Percentiles rank a stretch among this genome's conserved stretches.
These are phyloP conservation scores for Corylus heterophylla DNA, from an alignment of 306 rosid species.

Conservation along the genomic window DNA sequence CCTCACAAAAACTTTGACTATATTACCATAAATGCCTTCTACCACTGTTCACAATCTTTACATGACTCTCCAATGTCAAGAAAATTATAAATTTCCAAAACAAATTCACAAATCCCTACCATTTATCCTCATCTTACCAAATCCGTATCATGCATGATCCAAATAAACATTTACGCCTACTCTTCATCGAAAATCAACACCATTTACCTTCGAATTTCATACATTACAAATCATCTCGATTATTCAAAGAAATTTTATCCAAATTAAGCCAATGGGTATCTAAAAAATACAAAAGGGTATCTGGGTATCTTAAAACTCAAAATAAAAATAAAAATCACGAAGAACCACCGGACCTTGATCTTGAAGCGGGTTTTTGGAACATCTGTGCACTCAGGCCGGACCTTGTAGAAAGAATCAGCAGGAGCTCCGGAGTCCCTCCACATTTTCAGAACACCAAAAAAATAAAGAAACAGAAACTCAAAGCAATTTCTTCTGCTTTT, in stretches of 20 bases:
- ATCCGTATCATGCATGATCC: conserved; percentile 16
- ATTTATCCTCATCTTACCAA: too few species aligned
- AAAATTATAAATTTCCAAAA: background rate
- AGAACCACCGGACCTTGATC: conserved; percentile 59
- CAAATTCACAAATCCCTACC: background rate
- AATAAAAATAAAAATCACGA: background rate
- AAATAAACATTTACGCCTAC: conserved; percentile 14
- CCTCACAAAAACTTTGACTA: background rate
- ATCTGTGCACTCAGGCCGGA: conserved; percentile 92
- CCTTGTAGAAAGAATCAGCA: conserved; percentile 91
- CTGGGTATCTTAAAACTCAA: background rate
- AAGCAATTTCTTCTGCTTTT: conserved; percentile 5
- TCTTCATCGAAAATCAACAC: conserved; percentile 13
- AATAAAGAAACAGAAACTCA: background rate
- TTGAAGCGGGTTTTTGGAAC: conserved; percentile 83
- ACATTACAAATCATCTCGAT: background rate
- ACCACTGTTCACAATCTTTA: background rate
- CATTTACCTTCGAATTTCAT: conserved; percentile 17
- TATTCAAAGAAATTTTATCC: conserved; percentile 5
- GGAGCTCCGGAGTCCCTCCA: conserved; percentile 85
- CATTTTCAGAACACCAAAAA: conserved; percentile 56
- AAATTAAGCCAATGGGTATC: conserved; percentile 21
- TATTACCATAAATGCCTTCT: background rate
- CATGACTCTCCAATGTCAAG: background rate
- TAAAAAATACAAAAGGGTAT: background rate